phyloP scores from a whole-genome alignment of 2,329 filamentous ascomycete species.

The Diaporthe citrichinensis region DNA sequence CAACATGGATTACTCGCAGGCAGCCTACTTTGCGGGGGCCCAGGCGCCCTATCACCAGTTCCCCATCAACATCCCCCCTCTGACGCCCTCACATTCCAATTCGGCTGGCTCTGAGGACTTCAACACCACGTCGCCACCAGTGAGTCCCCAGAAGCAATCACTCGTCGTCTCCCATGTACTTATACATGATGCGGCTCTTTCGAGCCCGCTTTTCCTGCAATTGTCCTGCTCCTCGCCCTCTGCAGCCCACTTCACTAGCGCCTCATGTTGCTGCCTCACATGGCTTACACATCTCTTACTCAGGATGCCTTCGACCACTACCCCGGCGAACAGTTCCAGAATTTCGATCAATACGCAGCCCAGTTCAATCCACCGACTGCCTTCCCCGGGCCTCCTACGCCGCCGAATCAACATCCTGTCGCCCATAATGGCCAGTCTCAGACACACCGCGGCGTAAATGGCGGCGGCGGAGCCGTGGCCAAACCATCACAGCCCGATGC shows the following conservation, averaged over 20 bases:
- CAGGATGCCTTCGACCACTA: conserved; percentile 67
- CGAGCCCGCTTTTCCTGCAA: conserved; percentile 39
- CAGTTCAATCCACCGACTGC: conserved; percentile 58
- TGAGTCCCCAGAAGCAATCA: conserved; percentile 54
- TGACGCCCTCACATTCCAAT: conserved; percentile 70
- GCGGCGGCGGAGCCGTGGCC: conserved; percentile 42
- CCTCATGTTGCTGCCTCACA: conserved; percentile 43
- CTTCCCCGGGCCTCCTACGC: conserved; percentile 66
- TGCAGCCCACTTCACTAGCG: conserved; percentile 46
- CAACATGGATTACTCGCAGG: conserved; percentile 68
- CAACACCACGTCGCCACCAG: conserved; percentile 67
- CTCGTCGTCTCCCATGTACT: conserved; percentile 24
- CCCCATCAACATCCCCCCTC: conserved; percentile 64
- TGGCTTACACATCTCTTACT: conserved; percentile 52
- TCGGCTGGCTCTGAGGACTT: conserved; percentile 69
- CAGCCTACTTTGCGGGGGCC: conserved; percentile 62
- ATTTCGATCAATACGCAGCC: conserved; percentile 60
- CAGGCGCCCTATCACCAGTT: conserved; percentile 63
- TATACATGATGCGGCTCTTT: conserved; percentile 35
- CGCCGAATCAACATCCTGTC: conserved; percentile 57
- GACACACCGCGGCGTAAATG: conserved; percentile 45
- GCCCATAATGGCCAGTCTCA: conserved; percentile 47
- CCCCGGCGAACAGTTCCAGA: conserved; percentile 62
- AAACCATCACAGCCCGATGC: conserved; percentile 49
- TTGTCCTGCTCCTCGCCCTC: conserved; percentile 43